phyloP scores from a whole-genome alignment of 2,329 filamentous ascomycete species.

The Sphaerulina vaccinii region DNA sequence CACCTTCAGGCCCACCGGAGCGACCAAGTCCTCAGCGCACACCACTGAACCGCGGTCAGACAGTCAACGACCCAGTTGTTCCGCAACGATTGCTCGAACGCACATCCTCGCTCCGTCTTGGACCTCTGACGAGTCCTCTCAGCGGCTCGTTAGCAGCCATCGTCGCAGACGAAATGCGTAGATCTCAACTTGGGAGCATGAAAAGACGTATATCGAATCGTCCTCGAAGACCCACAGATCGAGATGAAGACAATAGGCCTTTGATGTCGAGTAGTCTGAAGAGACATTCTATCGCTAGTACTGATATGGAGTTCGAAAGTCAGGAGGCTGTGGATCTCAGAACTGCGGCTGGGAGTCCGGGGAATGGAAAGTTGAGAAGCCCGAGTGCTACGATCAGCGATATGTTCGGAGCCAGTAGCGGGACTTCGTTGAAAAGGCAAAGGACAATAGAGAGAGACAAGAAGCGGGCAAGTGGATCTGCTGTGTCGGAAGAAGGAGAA shows the following conservation, averaged over 20 bases:
- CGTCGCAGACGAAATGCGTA: slow-evolving; percentile 63
- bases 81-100: slow-evolving; percentile 44
- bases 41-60: slow-evolving; percentile 14
- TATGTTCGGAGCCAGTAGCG: slow-evolving; percentile 23
- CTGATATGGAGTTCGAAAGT: slow-evolving; percentile 26
- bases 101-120: slow-evolving; percentile 55
- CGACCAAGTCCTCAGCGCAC: slow-evolving; percentile 13
- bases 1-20: slow-evolving; percentile 20
- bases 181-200: slow-evolving; percentile 22
- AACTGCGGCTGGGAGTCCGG: slow-evolving; percentile 20
- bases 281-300: slow-evolving; percentile 30
- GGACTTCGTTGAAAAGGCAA: slow-evolving; percentile 15
- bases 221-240: slow-evolving; percentile 14
- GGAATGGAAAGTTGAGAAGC: slow-evolving; percentile 24
- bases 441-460: slow-evolving; percentile 13
- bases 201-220: slow-evolving; percentile 17
- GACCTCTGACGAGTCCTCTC: slow-evolving; percentile 60
- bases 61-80: slow-evolving; percentile 34
- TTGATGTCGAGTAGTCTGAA: slow-evolving; percentile 17
- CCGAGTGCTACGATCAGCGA: slow-evolving; percentile 32
- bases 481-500: not conserved
- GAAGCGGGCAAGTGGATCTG: not conserved
- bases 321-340: slow-evolving; percentile 21
- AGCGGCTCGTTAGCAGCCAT: slow-evolving; percentile 61
- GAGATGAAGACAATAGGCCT: slow-evolving; percentile 10